Base-by-base conservation (phyloP, 2,329 filamentous ascomycete genomes). In the Pestalotiopsis sp. region DNA sequence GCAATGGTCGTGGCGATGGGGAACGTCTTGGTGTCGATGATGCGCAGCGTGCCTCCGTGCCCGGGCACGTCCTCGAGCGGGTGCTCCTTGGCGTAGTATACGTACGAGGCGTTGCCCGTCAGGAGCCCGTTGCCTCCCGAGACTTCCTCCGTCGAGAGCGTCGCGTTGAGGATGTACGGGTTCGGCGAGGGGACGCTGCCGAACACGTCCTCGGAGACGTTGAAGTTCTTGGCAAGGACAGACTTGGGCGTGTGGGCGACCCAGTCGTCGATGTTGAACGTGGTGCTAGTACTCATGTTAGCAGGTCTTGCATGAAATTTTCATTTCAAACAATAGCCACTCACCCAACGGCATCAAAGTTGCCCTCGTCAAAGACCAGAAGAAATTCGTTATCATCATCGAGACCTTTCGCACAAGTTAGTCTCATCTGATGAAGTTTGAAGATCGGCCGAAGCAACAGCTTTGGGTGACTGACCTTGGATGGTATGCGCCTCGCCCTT, bases 191-290 rank as follows among this genome's bases (percentile, higher is more conserved):
- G 90, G 25, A 92, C 80, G 6, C 82, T 83, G 71, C 87, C 82
- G 70, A 92, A 92, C 60, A 90, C 84, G 0, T 85, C 85, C 25
- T 84, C 83, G 63, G 87, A 82, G 23, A 92, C 84, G 25, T 89
- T 89, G 71, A 92, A 92, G 81, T 92, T 92, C 80, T 91, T 92
- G 45, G 90, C 90, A 0, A 92, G 81, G 59, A 93, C 83, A 1
- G 83, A 80, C 65, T 86, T 87, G 0, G 91, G 90, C 0, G 90
- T 92, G 75, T 92, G 90, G 0, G 86, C 81, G 45, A 93, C 83
- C 90, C 90, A 92, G 80, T 93, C 90, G 71, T 90, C 90, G 27
- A 92, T 83, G 80, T 89, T 91, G 83, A 92, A 93, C 0, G 91
- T 92, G 0, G 89, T 91, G n/a, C 88, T 87, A 27, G 7, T n/a